Conservation (phyloP, 306 rosid species). For the Clitoria ternatea region DNA sequence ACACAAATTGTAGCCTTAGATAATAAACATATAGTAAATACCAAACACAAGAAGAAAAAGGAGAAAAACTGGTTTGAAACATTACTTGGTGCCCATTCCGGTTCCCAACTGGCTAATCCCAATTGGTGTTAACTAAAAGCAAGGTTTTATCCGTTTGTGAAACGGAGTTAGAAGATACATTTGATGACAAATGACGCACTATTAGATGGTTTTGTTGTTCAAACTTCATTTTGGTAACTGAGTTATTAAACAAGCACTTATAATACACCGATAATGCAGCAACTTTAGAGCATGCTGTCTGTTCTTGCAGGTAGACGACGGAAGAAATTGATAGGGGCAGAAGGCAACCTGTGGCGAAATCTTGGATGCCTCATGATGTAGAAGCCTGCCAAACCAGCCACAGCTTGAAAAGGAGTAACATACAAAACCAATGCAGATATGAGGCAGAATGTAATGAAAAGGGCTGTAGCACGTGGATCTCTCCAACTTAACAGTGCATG, state of each 20-base stretch:
- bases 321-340: slow-evolving; percentile 34
- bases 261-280: no score
- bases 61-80: background rate
- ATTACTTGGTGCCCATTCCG: no score
- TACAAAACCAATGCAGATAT: slow-evolving; percentile 16
- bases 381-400: slow-evolving; percentile 32
- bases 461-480: slow-evolving; percentile 41
- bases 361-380: slow-evolving; percentile 41
- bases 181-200: no score
- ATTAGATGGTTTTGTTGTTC: no score
- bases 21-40: background rate
- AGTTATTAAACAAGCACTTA: no score
- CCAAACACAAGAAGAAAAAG: background rate
- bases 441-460: slow-evolving; percentile 22
- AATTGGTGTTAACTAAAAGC: no score
- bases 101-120: no score
- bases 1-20: background rate
- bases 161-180: no score
- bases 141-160: no score
- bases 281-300: slow-evolving; percentile 33
- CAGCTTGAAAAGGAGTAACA: slow-evolving; percentile 35
- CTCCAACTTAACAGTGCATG: slow-evolving; percentile 49
- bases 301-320: slow-evolving; percentile 39
- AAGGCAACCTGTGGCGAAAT: slow-evolving; percentile 33
- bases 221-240: no score